These are phyloP conservation scores for Lyophyllum decastes DNA, from an alignment of 768 basidiomycete species.

Conservation along the genomic window DNA sequence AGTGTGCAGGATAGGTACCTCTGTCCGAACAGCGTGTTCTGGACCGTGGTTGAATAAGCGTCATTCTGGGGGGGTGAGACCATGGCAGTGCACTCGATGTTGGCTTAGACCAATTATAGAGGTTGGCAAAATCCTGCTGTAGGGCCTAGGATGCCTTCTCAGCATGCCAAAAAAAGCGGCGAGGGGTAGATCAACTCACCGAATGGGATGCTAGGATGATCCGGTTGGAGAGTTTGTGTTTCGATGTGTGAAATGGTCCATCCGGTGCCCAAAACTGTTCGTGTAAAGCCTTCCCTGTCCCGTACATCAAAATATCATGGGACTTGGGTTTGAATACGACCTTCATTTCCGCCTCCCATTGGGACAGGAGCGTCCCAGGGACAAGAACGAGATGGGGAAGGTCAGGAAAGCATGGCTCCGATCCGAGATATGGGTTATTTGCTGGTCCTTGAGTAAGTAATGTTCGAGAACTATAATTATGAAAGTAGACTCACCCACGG, in stretches of 20 bases:
- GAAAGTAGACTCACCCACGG: constrained; percentile 3
- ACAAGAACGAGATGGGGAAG: constrained; percentile 22
- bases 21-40: constrained; percentile 17
- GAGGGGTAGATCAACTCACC: too few species aligned
- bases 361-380: constrained; percentile 19
- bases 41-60: constrained; percentile 13
- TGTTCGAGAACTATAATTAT: neutral
- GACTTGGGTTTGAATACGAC: constrained; percentile 9
- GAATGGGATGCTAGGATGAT: constrained; percentile 26
- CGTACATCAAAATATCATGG: constrained; percentile 29
- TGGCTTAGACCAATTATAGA: constrained; percentile 8
- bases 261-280: constrained; percentile 20
- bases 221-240: constrained; percentile 8
- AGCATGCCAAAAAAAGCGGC: too few species aligned
- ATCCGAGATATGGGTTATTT: neutral
- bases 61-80: too few species aligned
- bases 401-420: neutral
- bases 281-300: neutral
- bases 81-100: too few species aligned
- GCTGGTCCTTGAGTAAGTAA: neutral
- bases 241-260: constrained; percentile 17
- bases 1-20: constrained; percentile 15
- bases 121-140: neutral
- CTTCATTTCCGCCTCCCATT: constrained; percentile 22
- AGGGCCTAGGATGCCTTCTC: neutral